A percentile compares a stretch with the other conserved stretches of the same genome.
Conservation (phyloP, 139 green algal genomes). For the Micractinium conductrix region DNA sequence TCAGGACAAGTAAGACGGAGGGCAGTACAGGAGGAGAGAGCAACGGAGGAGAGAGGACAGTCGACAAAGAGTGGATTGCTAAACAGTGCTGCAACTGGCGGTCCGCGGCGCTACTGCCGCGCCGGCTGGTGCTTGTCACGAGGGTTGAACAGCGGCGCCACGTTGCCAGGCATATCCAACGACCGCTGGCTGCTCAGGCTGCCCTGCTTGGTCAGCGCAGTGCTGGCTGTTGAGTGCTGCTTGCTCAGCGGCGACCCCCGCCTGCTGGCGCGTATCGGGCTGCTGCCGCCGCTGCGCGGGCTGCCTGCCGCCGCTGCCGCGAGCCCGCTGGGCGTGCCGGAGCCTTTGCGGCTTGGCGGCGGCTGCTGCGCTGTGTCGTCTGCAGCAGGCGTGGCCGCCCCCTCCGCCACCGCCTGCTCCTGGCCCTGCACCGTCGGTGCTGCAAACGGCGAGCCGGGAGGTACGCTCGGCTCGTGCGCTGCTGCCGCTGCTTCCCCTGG, state of each 20-base stretch:
- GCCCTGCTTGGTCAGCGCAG: neutral
- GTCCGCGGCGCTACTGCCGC: neutral
- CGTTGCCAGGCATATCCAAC: no score
- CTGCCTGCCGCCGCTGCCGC: neutral
- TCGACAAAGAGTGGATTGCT: neutral
- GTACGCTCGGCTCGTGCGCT: neutral
- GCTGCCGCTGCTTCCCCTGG: neutral
- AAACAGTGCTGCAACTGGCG: neutral
- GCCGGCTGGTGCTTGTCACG: neutral
- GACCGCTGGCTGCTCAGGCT: neutral
- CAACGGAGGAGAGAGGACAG: neutral
- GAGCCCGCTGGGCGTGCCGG: neutral
- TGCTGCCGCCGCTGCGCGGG: conserved; percentile 5
- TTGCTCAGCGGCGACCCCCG: conserved; percentile 27
- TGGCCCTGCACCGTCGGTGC: neutral
- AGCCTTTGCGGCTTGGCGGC: neutral
- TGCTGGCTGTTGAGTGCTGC: neutral
- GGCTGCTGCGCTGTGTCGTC: no score
- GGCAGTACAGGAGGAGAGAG: neutral
- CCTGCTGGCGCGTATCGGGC: conserved; percentile 16
- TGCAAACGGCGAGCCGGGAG: neutral
- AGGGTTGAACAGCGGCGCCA: neutral
- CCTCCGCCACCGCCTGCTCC: neutral
- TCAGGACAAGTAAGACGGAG: no score
- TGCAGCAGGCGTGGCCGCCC: no score